Evolutionary conservation across 106 monocot species (phyloP), one percentile per base, ranked within the genome.

Genomic region (Apostasia ramifera): DNA sequence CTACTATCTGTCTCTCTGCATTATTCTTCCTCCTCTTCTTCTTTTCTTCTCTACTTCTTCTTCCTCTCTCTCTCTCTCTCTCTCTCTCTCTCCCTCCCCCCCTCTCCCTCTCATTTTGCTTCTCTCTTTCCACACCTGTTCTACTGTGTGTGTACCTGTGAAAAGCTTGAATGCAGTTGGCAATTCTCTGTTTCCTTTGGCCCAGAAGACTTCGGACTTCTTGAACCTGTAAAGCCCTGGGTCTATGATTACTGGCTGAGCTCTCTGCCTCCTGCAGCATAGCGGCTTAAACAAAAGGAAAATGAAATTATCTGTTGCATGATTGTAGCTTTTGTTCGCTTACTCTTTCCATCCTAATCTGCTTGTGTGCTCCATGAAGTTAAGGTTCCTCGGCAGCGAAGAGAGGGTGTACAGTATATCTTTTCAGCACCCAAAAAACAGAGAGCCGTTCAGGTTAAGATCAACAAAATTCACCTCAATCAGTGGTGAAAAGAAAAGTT

Each of bases 111-210:
- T 26, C 26, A 26, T 26, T 26, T 26, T 26, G 26, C 0, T 26
- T 26, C 26, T 26, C 26, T 26, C 26, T 26, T 26, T 26, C 26
- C 26, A 26, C 26, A 26, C 26, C 26, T 26, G 26, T 26, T 26
- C 26, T 26, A 26, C 26, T 26, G 26, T 26, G 26, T 26, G 26
- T 26, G 26, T 57, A 74, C 74, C 74, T 74, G 74, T 74, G 44
- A 74, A 74, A 9, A 74, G 66, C 48, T 74, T 74, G 41, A 66
- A 74, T 11, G 74, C 66, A 39, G 65, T 66, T 1, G 74, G 74
- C 66, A 66, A 41, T 40, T 66, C 40, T 42, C 74, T 46, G 40
- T 37, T 74, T 40, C 10, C 66, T 0, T 47, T 63, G 1, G 58
- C 56, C 56, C 47, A 74, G 14, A 66, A 74, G 46, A 74, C 56